phyloP scores from a whole-genome alignment of 495 filamentous ascomycete genomes.

The Penicillium tannophilum region DNA sequence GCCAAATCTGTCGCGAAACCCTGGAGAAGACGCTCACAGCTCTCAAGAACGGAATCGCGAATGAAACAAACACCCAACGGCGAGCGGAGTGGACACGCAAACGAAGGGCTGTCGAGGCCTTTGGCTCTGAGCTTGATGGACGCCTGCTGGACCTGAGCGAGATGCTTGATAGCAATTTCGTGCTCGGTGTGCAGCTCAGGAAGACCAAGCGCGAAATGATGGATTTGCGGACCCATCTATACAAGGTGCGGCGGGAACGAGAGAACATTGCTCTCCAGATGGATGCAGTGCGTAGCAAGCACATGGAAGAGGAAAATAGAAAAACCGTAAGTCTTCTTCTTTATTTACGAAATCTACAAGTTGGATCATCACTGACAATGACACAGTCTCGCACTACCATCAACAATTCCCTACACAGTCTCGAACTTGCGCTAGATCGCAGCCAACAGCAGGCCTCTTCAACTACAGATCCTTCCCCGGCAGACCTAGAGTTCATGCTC shows the following conservation, averaged over 20 bases:
- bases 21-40: constrained; percentile 54
- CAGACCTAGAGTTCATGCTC: constrained; percentile 46
- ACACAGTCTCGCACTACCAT: constrained; percentile 42
- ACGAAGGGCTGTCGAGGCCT: constrained; percentile 65
- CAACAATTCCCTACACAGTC: constrained; percentile 48
- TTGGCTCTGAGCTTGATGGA: constrained; percentile 65
- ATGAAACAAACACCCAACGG: constrained; percentile 37
- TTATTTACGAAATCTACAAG: background rate
- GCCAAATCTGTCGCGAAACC: constrained; percentile 70
- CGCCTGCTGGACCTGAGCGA: constrained; percentile 56
- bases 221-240: constrained; percentile 62
- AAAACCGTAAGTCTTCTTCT: constrained; percentile 34
- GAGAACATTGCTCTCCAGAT: constrained; percentile 68
- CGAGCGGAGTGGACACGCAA: constrained; percentile 61
- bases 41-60: constrained; percentile 40
- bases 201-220: constrained; percentile 66
- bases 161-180: constrained; percentile 65
- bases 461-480: constrained; percentile 24
- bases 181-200: constrained; percentile 62
- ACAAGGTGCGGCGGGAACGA: constrained; percentile 63
- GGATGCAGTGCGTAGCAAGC: constrained; percentile 66
- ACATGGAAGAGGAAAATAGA: constrained; percentile 45
- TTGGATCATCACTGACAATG: constrained; percentile 14
- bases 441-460: constrained; percentile 31
- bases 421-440: constrained; percentile 50